These are phyloP conservation scores for Myochromella boudieri DNA, from an alignment of 768 basidiomycete species.

Conservation along the genomic window DNA sequence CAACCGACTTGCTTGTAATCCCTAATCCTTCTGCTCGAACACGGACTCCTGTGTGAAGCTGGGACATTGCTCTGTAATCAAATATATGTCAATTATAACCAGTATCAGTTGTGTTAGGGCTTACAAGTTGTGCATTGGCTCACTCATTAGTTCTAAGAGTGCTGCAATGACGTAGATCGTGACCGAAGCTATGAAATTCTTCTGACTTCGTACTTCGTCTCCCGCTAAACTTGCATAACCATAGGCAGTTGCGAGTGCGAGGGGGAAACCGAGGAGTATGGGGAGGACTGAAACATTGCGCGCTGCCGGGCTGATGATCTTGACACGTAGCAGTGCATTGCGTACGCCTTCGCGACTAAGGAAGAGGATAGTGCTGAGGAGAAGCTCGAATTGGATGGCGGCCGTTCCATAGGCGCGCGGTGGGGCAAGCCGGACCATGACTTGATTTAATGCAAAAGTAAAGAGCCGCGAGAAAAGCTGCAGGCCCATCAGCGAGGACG, in stretches of 20 bases:
- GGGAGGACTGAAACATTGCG: slow-evolving; percentile 65
- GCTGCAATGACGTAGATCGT: slow-evolving; percentile 73
- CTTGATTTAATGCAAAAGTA: slow-evolving; percentile 90
- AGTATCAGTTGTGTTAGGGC: no score
- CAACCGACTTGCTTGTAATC: slow-evolving; percentile 69
- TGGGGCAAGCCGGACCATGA: slow-evolving; percentile 77
- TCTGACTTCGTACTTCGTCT: slow-evolving; percentile 55
- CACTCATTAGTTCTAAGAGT: slow-evolving; percentile 73
- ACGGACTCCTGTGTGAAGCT: slow-evolving; percentile 66
- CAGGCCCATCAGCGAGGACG: slow-evolving; percentile 74
- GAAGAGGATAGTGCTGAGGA: slow-evolving; percentile 89
- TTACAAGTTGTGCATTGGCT: slow-evolving; percentile 79
- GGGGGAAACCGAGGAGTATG: slow-evolving; percentile 62
- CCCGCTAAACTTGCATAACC: slow-evolving; percentile 59
- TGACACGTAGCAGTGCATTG: slow-evolving; percentile 74
- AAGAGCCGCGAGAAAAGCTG: slow-evolving; percentile 83
- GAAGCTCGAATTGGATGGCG: slow-evolving; percentile 90
- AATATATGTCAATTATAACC: slow-evolving; percentile 7
- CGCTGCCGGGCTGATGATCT: slow-evolving; percentile 23
- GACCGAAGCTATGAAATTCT: slow-evolving; percentile 63
- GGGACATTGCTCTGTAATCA: slow-evolving; percentile 56
- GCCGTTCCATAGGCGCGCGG: slow-evolving; percentile 89
- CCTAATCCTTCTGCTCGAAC: slow-evolving; percentile 87
- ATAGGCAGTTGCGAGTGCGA: slow-evolving; percentile 50
- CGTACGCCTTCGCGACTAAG: slow-evolving; percentile 92